These are phyloP conservation scores for Tuber brumale DNA, from an alignment of 495 filamentous ascomycete genomes.

Conservation along the genomic window DNA sequence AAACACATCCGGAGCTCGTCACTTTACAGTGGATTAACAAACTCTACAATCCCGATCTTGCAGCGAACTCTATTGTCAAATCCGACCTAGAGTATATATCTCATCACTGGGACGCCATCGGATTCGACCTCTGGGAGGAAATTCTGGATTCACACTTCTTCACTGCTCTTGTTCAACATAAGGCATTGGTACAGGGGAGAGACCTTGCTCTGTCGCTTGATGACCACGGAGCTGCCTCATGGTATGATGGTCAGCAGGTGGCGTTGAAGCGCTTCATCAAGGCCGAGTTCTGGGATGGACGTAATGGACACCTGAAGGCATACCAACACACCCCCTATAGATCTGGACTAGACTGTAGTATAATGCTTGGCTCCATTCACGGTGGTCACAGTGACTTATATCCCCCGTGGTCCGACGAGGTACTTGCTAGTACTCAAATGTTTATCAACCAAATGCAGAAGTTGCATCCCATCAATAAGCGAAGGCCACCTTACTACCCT, in stretches of 20 bases:
- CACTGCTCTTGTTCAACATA: slow-evolving; percentile 53
- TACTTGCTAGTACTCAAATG: slow-evolving; percentile 43
- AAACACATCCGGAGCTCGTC: slow-evolving; percentile 41
- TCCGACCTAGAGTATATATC: slow-evolving; percentile 52
- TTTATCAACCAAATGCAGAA: slow-evolving; percentile 42
- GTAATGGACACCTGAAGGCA: slow-evolving; percentile 43
- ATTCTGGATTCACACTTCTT: slow-evolving; percentile 55
- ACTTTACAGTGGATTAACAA: slow-evolving; percentile 39
- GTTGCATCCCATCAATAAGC: slow-evolving; percentile 43
- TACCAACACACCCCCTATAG: slow-evolving; percentile 40
- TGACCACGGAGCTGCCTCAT: slow-evolving; percentile 42
- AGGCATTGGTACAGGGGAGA: slow-evolving; percentile 43
- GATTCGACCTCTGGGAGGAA: slow-evolving; percentile 54
- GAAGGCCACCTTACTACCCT: slow-evolving; percentile 23
- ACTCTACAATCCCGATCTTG: slow-evolving; percentile 40
- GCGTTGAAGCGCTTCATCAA: slow-evolving; percentile 37
- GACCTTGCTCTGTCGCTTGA: slow-evolving; percentile 40
- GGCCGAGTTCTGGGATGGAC: slow-evolving; percentile 41
- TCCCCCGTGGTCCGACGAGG: slow-evolving; percentile 43
- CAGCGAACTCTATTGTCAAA: slow-evolving; percentile 47
- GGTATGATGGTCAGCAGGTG: slow-evolving; percentile 43
- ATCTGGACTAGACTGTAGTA: slow-evolving; percentile 44
- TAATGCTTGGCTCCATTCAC: slow-evolving; percentile 45
- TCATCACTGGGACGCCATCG: slow-evolving; percentile 47
- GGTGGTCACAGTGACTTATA: slow-evolving; percentile 37